These are phyloP conservation scores for Cetraspora pellucida DNA, from an alignment of 192 early-diverging fungal species.

Conservation along the genomic window DNA sequence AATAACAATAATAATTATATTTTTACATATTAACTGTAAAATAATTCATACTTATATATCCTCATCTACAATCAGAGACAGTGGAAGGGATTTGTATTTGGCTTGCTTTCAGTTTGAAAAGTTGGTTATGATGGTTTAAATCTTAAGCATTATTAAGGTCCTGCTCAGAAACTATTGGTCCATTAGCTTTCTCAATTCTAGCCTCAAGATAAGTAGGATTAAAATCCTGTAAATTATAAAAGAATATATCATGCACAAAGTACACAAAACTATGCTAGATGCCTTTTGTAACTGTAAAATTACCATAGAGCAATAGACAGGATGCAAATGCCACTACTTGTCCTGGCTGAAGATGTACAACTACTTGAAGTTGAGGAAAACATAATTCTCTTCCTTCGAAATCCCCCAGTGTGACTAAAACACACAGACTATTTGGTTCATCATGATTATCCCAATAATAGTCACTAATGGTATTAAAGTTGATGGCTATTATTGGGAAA, in stretches of 20 bases:
- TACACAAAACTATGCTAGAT: background rate
- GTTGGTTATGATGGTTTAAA: background rate
- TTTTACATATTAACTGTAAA: background rate
- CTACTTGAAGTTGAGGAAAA: too few species aligned
- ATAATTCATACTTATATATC: background rate
- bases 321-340: background rate
- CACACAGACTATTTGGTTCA: background rate
- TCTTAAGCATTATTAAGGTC: background rate
- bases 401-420: background rate
- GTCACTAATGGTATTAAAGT: slow-evolving; percentile 18
- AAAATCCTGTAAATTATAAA: background rate
- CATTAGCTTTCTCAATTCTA: background rate
- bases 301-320: background rate
- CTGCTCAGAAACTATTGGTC: too few species aligned
- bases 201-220: background rate
- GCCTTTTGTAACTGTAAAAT: background rate
- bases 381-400: too few species aligned
- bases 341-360: background rate
- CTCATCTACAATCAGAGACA: background rate
- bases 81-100: background rate
- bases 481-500: slow-evolving; percentile 11
- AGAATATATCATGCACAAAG: slow-evolving; percentile 5
- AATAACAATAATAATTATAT: background rate
- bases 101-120: background rate
- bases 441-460: slow-evolving; percentile 2